Conservation (phyloP, 225 moss, liverwort and hornwort genomes). For the Thuidium tamariscinum region DNA sequence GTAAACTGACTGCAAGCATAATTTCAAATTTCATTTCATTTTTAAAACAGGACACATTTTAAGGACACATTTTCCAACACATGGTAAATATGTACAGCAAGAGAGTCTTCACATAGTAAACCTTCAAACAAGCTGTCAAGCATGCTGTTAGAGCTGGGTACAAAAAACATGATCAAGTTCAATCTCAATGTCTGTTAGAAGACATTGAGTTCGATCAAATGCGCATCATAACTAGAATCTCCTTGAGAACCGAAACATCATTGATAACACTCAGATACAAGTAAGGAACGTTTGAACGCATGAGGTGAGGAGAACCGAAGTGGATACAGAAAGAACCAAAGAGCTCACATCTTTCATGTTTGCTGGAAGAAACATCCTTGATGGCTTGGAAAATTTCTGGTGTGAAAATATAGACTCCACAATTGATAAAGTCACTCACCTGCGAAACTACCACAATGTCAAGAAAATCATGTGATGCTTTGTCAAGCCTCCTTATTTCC, state of each 20-base stretch:
- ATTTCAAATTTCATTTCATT: not conserved
- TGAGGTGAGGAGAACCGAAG: not conserved
- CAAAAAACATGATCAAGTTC: not conserved
- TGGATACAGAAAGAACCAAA: not conserved
- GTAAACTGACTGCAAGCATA: conserved; percentile 57
- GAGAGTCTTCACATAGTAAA: not conserved
- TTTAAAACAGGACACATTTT: not conserved
- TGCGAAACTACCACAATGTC: conserved; percentile 28
- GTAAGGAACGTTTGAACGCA: not conserved
- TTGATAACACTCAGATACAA: not conserved
- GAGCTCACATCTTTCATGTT: conserved; percentile 67
- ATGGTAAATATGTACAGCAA: not conserved
- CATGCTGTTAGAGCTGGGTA: not conserved
- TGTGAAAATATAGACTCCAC: conserved; percentile 97
- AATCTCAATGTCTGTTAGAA: not conserved
- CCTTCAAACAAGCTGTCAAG: not conserved
- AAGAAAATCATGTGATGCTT: not conserved
- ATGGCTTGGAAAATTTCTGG: conserved; percentile 83
- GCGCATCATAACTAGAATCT: not conserved
- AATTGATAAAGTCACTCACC: conserved; percentile 98
- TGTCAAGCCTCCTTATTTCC: not conserved
- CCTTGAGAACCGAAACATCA: not conserved
- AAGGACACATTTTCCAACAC: not conserved
- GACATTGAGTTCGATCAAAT: not conserved
- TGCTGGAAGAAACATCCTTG: conserved; percentile 56